Evolutionary conservation across 257 asterid genomes (phyloP), one percentile per base, ranked within the genome.

Genomic region (Perilla frutescens): DNA sequence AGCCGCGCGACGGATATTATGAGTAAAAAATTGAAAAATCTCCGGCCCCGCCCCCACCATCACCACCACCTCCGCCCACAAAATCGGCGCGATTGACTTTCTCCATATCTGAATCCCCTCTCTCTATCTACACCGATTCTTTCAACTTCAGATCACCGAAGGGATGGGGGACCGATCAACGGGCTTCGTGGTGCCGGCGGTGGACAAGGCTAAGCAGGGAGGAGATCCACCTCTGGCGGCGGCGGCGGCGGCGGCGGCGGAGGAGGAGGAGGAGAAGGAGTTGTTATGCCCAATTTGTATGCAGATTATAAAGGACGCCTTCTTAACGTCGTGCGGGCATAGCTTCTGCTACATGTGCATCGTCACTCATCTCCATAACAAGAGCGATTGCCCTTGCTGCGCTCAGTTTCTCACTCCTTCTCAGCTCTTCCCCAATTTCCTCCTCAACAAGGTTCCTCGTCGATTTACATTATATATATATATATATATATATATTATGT

Each of bases 301-400:
- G 93, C 96, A 90, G 84, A 79, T 84, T 5, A 87, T 90, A 34
- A 87, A 77, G 66, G 96, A 90, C 20, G 96, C 91, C 1, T 88
- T 90, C 79, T 61, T 90, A 66, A 88, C 96, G 5, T 81, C 93
- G 3, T 90, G 96, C 62, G 96, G 96, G 1, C 96, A 90, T 64
- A 90, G 96, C 78, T 90, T 90, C 82, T 90, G 96, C 84, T 90
- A 90, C 74, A 88, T 90, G 96, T 90, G 96, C 80, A 90, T 90
- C 54, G 78, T 88, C 44, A 90, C 96, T 82, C 96, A 90, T 71
- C 96, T 90, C 14, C 89, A 86, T 10, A 85, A 88, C 84, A 90
- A 88, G 88, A 88, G 87, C 81, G 90, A 88, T 49, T 90, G 96
- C 70, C 96, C 96, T 14, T 88, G 96, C 59, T 90, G 96, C 72